phyloP scores from a whole-genome alignment of 1,139 yeast genomes.

The Candida tetrigidarum region DNA sequence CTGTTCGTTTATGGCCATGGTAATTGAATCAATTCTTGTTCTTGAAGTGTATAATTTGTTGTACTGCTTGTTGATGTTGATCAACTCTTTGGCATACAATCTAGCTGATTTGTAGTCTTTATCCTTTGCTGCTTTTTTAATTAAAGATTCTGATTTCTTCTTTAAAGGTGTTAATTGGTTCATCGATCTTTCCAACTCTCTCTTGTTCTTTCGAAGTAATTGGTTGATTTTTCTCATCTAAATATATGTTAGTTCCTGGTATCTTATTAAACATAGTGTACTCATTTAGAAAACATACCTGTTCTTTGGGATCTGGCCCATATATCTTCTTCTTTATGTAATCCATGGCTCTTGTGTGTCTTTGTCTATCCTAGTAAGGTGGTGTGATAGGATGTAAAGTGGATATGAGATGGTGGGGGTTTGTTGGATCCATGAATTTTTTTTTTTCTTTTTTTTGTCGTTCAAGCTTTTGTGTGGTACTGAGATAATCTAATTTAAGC shows the following conservation, averaged over 20 bases:
- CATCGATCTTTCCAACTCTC: constrained; percentile 78
- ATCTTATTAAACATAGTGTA: neutral
- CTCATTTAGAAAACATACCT: constrained; percentile 42
- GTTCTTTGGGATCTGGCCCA: constrained; percentile 97
- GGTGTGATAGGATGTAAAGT: too few relatives aligned
- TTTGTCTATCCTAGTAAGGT: too few relatives aligned
- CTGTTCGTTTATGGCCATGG: constrained; percentile 90
- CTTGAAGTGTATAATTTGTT: constrained; percentile 76
- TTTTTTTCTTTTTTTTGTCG: neutral
- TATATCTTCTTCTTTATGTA: constrained; percentile 81
- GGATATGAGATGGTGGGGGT: too few relatives aligned
- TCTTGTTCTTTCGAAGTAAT: constrained; percentile 79
- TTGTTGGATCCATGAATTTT: neutral
- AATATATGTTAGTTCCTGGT: constrained; percentile 24
- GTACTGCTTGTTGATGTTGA: constrained; percentile 74
- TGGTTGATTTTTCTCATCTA: constrained; percentile 81
- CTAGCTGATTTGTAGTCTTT: constrained; percentile 77
- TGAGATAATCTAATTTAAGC: neutral
- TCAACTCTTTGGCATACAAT: constrained; percentile 81
- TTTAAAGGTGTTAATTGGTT: constrained; percentile 69
- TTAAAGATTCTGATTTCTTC: constrained; percentile 75
- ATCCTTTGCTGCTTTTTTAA: constrained; percentile 77
- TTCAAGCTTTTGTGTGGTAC: constrained; percentile 7
- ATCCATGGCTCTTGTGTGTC: too few relatives aligned
- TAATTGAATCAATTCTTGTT: constrained; percentile 84